phyloP scores from a whole-genome alignment of 23 red algal species.

The Gracilariopsis chorda region DNA sequence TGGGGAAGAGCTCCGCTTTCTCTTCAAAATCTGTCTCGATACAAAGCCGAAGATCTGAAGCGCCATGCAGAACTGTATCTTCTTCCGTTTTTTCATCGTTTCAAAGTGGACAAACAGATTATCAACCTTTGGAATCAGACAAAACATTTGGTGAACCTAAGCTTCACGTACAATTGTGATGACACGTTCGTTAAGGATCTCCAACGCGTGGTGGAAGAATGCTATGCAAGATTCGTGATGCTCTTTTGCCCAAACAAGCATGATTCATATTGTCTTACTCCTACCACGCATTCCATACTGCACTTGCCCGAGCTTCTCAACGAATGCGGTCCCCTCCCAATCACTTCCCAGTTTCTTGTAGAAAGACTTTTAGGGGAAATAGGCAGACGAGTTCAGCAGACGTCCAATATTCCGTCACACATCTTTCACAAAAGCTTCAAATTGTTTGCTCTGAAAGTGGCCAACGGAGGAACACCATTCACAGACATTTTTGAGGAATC shows the following conservation, averaged over 20 bases:
- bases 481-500: background rate
- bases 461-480: background rate
- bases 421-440: background rate
- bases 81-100: background rate
- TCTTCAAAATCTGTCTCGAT: background rate
- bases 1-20: background rate
- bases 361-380: background rate
- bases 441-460: background rate
- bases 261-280: background rate
- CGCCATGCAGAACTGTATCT: background rate
- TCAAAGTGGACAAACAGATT: background rate
- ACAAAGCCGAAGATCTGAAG: conserved; percentile 16
- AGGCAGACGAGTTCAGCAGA: background rate
- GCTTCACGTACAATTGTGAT: background rate
- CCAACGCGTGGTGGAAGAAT: background rate
- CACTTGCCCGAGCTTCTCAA: background rate
- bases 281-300: background rate
- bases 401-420: background rate
- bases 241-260: background rate
- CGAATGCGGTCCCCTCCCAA: background rate
- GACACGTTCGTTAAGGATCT: background rate
- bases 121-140: background rate
- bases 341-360: background rate
- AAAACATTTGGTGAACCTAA: background rate
- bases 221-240: background rate